Evolutionary conservation across 768 basidiomycete genomes (phyloP), one percentile per base, ranked within the genome.

Genomic region (Rickenella mellea): DNA sequence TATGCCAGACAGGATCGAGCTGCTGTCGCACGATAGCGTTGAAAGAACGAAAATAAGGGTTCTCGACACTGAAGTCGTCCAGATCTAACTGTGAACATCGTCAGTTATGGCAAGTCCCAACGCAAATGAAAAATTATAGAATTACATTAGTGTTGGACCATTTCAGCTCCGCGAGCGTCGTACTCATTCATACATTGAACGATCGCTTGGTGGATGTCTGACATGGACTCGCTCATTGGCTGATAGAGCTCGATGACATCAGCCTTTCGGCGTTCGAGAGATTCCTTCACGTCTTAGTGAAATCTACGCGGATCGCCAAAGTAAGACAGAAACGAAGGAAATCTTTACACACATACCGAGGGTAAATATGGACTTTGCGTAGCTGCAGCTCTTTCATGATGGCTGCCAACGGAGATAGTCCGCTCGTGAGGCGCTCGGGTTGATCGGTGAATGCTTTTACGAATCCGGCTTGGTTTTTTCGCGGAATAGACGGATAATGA

Each of bases 361-460:
- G 96, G 63, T 87, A 96, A 11, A 99, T 82, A 53, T 89, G 80
- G 5, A 92, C 90, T n/a, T 71, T 79, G 17, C 87, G 76, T 35
- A 98, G 66, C 49, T 92, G 88, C 6, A 98, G 71, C 57, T 94
- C 90, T 47, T 91, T 90, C 76, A 99, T 80, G 48, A 94, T 84
- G 41, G 83, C 91, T 53, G 81, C 85, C 17, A 99, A 67, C 1
- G 96, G 96, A 1, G 88, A 90, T 58, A 98, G 62, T 1, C 93
- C 94, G 48, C 79, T 88, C 0, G 85, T 92, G 47, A 99, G 96
- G 48, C 84, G 78, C 58, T 98, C 96, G 4, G 94, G 92, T 53
- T 97, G 86, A 59, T 98, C 96, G 2, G 91, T 89, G 56, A 99
- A 96, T 0, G 91, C 96, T 60, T 99, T 98, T 49, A 97, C 67